A percentile compares a stretch with the other conserved stretches of the same genome.
These are phyloP conservation scores for Daldinia grandis DNA, from an alignment of 495 filamentous ascomycete genomes.

Conservation along the genomic window DNA sequence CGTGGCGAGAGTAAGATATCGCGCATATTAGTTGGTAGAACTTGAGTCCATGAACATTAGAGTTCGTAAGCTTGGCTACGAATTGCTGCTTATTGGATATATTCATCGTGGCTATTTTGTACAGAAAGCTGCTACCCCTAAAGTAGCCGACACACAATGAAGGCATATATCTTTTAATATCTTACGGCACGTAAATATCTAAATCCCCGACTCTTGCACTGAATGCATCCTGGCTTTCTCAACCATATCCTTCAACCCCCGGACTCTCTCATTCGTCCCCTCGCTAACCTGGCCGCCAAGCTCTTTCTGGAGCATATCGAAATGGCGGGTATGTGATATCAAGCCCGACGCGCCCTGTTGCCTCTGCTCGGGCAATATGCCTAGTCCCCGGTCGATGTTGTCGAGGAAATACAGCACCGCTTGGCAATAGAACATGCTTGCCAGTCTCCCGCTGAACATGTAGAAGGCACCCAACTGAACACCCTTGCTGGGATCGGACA, in stretches of 20 bases:
- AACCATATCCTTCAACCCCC: constrained; percentile 17
- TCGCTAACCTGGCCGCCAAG: constrained; percentile 5
- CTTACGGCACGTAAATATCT: too few species aligned
- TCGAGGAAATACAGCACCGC: constrained; percentile 35
- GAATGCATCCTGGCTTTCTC: constrained; percentile 24
- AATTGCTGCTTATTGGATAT: too few species aligned
- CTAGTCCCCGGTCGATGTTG: constrained; percentile 34
- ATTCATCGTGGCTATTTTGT: too few species aligned
- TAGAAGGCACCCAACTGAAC: constrained; percentile 35
- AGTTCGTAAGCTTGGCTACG: too few species aligned
- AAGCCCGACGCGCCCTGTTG: constrained; percentile 7
- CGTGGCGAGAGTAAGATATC: too few species aligned
- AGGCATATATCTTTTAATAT: too few species aligned
- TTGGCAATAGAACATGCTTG: constrained; percentile 37
- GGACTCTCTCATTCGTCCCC: constrained; percentile 11
- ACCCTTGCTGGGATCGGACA: constrained; percentile 30
- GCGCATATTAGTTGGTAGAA: too few species aligned
- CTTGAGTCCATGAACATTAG: too few species aligned
- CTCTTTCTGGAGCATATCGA: constrained; percentile 26
- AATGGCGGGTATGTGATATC: constrained; percentile 22
- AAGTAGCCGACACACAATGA: too few species aligned
- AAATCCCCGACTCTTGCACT: constrained; percentile 22
- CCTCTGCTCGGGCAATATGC: constrained; percentile 27
- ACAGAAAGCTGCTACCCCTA: too few species aligned
- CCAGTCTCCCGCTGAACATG: constrained; percentile 31